These are phyloP conservation scores for Fusarium sp. DNA, from an alignment of 2,329 filamentous ascomycete species.

Conservation along the genomic window DNA sequence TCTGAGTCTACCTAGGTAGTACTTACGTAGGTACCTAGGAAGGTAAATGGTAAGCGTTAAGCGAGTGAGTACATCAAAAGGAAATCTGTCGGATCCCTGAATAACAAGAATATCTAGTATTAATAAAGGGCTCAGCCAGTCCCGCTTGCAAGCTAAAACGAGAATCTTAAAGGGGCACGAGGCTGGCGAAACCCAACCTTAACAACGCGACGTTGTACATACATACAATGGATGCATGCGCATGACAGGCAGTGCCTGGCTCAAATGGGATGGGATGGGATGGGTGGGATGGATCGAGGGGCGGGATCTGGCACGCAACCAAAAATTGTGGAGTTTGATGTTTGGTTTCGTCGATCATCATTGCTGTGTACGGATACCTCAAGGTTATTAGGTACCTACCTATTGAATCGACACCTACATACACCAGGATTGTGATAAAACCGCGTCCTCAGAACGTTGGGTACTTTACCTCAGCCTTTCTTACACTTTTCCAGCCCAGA, in stretches of 20 bases:
- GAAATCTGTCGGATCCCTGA: background rate
- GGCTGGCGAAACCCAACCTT: conserved; percentile 13
- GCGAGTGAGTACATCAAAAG: conserved; percentile 6
- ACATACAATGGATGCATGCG: background rate
- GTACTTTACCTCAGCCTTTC: background rate
- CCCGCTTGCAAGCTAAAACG: conserved; percentile 17
- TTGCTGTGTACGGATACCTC: background rate
- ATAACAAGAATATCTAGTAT: background rate
- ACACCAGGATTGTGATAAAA: background rate
- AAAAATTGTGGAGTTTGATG: conserved; percentile 36
- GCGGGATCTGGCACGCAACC: conserved; percentile 28
- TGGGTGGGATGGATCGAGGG: conserved; percentile 19
- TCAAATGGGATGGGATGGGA: background rate
- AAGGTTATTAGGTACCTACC: background rate
- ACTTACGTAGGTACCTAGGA: background rate
- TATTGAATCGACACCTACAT: background rate
- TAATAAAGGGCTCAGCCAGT: conserved; percentile 4
- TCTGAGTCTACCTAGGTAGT: too few relatives aligned
- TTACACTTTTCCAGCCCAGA: background rate
- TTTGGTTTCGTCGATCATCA: conserved; percentile 34
- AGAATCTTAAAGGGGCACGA: conserved; percentile 23
- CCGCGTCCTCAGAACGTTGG: background rate
- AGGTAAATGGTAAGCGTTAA: background rate
- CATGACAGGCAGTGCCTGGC: background rate
- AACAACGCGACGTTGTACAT: background rate